Base-by-base conservation (phyloP, 2,329 filamentous ascomycete genomes). In the Calonectria pteridis region DNA sequence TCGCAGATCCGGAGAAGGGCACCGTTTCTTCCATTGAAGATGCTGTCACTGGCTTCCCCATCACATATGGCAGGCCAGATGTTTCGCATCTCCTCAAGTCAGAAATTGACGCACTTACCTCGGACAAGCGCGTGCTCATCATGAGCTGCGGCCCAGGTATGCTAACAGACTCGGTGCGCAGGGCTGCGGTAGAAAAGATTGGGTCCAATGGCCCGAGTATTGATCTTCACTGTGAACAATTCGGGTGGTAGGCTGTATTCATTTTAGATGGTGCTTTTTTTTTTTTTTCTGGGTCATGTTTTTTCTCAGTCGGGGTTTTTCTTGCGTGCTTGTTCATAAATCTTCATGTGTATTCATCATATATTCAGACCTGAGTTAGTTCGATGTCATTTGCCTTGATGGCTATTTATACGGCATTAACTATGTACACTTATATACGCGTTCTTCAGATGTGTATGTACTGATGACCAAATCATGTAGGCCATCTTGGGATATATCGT, bases 141-240 rank as follows among this genome's bases (percentile, higher is more conserved):
- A 84, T 87, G 73, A 86, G 85, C 13, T 90, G 88, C 81, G 88
- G 88, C 1, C 87, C 88, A 0, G 81, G 81, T 4, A 78, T 80
- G 6, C 77, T 89, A 64, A 87, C 87, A 83, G 79, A 81, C 28
- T 76, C 82, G 29, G 84, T 88, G 43, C 85, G 87, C 31, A 84
- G 86, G 66, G 84, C 85, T 2, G 82, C 85, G 0, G 85, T 86
- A 1, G 77, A 77, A 16, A 83, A 81, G 68, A 88, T 89, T 59
- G 82, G 79, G 28, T 66, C 79, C 0, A 81, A 83, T 10, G 87
- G 87, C 1, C 86, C 87, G 2, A 84, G 84, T 31, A 80, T 89
- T 4, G 87, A 88, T 75, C 80, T 89, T 18, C 87, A 89, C 80
- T 86, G 85, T 67, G 88, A 89, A 80, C 82, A 86, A 53, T 88